Evolutionary conservation across 192 early-diverging fungal species (phyloP).

Genomic region (Coemansia sp.): DNA sequence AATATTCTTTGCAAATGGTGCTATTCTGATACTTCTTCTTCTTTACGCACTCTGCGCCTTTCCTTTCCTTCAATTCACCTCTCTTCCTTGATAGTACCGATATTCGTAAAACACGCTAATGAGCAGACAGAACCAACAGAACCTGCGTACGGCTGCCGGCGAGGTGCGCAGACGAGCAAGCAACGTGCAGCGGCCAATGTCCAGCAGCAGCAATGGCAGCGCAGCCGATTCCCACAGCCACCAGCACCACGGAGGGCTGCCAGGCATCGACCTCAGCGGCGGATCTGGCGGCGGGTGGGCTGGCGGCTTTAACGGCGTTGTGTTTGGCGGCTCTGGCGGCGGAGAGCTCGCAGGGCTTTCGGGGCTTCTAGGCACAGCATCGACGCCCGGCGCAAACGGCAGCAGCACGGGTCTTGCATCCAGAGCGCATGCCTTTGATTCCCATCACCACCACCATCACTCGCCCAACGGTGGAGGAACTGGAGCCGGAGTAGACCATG

Average conservation of each 20-base stretch:
- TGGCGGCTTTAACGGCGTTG: constrained; percentile 42
- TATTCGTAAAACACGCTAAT: neutral
- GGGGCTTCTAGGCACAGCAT: neutral
- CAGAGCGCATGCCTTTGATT: neutral
- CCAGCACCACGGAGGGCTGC: constrained; percentile 19
- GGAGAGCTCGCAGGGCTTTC: constrained; percentile 8
- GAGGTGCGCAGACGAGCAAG: neutral
- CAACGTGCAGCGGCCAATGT: neutral
- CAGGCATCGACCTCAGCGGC: constrained; percentile 14
- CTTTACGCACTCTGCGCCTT: too few species aligned
- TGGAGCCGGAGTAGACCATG: neutral
- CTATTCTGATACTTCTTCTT: neutral
- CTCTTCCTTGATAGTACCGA: neutral
- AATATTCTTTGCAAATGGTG: neutral
- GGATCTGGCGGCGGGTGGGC: constrained; percentile 12
- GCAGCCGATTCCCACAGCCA: constrained; percentile 1
- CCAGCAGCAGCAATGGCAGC: constrained; percentile 3
- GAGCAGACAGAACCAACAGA: neutral
- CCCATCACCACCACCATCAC: neutral
- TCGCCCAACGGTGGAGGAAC: too few species aligned
- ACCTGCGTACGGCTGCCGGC: constrained; percentile 9
- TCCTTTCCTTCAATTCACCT: too few species aligned
- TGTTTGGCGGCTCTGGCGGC: constrained; percentile 23
- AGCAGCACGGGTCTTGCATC: neutral
- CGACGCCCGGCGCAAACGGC: neutral